Base-by-base conservation (phyloP, 805 yeast species). In the Teunomyces atbi region DNA sequence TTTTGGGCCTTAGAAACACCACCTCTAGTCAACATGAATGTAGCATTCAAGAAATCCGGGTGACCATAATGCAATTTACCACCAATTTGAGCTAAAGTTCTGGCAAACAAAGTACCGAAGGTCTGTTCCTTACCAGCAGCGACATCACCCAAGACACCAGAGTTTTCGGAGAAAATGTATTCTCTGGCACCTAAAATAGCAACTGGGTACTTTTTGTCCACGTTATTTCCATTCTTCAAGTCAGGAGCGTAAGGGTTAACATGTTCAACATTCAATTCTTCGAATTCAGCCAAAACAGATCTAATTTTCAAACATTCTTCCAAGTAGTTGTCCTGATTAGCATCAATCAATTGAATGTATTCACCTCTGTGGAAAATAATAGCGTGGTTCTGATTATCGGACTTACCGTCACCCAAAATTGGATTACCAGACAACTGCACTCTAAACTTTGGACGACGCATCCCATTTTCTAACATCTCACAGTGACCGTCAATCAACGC, bases 101-200 rank as follows among this genome's bases (percentile, higher is more conserved):
- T 79, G 10, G 94, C 88, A 59, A 85, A 86, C 56, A 86, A 70
- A 0, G 95, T 86, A 71, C 95, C 95, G 62, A 86, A 86, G 46
- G 94, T 86, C 69, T 86, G 95, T 73, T 86, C 95, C 65, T 86
- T 86, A 69, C 94, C 94, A 41, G 95, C 95, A 44, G 95, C 95
- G 61, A 86, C 86, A 71, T 86, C 95, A 73, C 94, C 95, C 45
- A 86, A 72, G 54, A 86, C 82, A 68, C 95, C 95, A 50, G 89
- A 78, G 71, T 85, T 86, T 68, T 86, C 94, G 45, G 92, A 85
- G 79, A 86, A 86, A 59, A 86, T 86, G 65, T 86, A 86, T 67
- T 86, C 95, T 73, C 95, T 78, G 27, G 94, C 89, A 69, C 95
- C 95, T 52, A 86, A 84, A 56, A 86, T 85, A 28, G 95, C 94